Evolutionary conservation across 139 green algal species (phyloP).

Genomic region (Limnomonas spitsbergensis): DNA sequence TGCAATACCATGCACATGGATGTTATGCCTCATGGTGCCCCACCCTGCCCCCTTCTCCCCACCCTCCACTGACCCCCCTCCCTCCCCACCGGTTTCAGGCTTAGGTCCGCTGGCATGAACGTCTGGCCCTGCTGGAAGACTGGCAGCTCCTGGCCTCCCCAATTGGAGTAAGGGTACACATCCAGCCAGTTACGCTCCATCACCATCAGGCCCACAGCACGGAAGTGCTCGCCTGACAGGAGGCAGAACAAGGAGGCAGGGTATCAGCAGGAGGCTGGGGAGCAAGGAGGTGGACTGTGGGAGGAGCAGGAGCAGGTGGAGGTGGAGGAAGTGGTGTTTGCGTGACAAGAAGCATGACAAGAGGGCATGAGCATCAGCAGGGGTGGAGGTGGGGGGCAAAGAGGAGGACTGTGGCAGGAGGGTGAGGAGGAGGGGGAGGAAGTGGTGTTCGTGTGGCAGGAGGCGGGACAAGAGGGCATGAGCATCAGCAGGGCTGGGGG

Average conservation of each 20-base stretch:
- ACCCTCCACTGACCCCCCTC: no score
- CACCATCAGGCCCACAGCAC: conserved; percentile 83
- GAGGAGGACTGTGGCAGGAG: no score
- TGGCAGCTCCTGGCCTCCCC: conserved; percentile 84
- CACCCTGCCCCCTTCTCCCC: no score
- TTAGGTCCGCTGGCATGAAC: conserved; percentile 77
- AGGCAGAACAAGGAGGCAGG: not conserved
- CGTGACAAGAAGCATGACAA: not conserved
- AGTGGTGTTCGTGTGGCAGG: no score
- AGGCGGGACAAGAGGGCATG: no score
- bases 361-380: no score
- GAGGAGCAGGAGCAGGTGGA: not conserved
- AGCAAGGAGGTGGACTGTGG: not conserved
- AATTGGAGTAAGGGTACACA: conserved; percentile 86
- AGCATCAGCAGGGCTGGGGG: no score
- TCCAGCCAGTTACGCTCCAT: conserved; percentile 92
- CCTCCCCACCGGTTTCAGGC: conserved; percentile 47
- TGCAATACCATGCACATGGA: no score
- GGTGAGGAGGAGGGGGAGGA: no score
- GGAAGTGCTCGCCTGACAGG: conserved; percentile 36
- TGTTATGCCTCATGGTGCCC: no score
- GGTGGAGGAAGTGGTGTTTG: not conserved
- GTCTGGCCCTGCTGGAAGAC: conserved; percentile 58
- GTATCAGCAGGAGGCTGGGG: not conserved
- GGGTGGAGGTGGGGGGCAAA: no score